phyloP scores from a whole-genome alignment of 306 rosid species.

The Canavalia ensiformis region DNA sequence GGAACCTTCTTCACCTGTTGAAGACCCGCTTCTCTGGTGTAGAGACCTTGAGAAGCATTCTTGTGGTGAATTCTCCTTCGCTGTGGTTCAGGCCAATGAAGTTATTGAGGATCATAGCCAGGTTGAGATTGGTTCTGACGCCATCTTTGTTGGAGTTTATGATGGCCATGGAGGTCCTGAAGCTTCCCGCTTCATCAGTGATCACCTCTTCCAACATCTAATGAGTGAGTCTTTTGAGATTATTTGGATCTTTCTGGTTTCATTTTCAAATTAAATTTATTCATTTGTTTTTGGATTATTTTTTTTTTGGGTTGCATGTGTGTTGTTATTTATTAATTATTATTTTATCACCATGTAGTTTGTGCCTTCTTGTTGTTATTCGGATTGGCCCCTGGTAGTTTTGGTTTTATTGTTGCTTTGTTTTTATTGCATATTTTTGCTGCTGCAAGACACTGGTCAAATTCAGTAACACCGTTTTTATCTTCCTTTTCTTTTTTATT shows the following conservation, averaged over 20 bases:
- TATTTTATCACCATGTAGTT: slow-evolving; percentile 2
- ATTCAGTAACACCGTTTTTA: neutral
- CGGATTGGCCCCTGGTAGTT: slow-evolving; percentile 6
- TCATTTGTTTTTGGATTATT: neutral
- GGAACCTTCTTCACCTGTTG: neutral
- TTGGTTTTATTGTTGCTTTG: slow-evolving; percentile 3
- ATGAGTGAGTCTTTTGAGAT: slow-evolving; percentile 55
- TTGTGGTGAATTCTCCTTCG: slow-evolving; percentile 37
- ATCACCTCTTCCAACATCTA: slow-evolving; percentile 53
- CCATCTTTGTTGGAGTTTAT: slow-evolving; percentile 71
- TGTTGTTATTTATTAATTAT: neutral
- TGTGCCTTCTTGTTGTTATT: slow-evolving; percentile 33
- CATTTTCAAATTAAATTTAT: neutral
- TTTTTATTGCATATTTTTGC: neutral
- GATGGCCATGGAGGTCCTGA: slow-evolving; percentile 80
- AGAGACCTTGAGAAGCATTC: neutral
- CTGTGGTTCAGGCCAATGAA: slow-evolving; percentile 70
- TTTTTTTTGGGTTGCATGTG: neutral
- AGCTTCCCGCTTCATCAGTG: slow-evolving; percentile 52
- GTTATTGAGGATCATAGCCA: slow-evolving; percentile 72
- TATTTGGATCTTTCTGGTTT: neutral
- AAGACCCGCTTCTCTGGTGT: neutral
- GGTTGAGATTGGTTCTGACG: slow-evolving; percentile 66
- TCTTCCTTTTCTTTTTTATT: neutral
- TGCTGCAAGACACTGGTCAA: neutral